A percentile compares a stretch with the other conserved stretches of the same genome.
Evolutionary conservation across 1,139 yeast species (phyloP).

Genomic region (Hansenula sp.): DNA sequence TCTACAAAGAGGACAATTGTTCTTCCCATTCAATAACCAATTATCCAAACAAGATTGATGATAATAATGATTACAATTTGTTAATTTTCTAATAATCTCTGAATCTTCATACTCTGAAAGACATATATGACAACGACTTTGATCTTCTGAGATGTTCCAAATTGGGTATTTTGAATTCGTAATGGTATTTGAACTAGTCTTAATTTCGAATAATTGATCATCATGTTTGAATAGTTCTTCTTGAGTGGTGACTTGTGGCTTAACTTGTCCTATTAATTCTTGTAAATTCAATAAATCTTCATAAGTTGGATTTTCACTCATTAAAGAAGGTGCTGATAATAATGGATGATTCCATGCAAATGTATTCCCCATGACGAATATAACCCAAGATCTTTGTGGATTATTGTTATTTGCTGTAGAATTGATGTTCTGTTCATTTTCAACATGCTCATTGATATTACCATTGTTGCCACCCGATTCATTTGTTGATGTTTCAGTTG

Average conservation of each 20-base stretch:
- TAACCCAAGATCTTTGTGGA: conserved; percentile 40
- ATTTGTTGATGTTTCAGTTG: background rate
- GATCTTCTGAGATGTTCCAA: background rate
- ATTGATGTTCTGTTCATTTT: no score
- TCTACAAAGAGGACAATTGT: conserved; percentile 56
- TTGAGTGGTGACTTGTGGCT: conserved; percentile 38
- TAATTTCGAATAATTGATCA: conserved; percentile 17
- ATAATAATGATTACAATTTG: conserved; percentile 43
- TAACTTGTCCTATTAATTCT: conserved; percentile 40
- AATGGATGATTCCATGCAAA: conserved; percentile 46
- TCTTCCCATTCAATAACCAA: conserved; percentile 52
- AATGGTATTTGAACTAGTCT: background rate
- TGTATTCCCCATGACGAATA: conserved; percentile 46
- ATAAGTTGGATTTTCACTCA: conserved; percentile 45
- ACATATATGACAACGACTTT: conserved; percentile 43
- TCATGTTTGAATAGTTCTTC: conserved; percentile 32
- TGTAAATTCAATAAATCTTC: conserved; percentile 44
- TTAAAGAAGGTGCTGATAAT: conserved; percentile 40
- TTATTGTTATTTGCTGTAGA: background rate
- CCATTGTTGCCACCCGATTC: background rate
- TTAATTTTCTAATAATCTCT: conserved; percentile 41
- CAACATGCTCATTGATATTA: background rate
- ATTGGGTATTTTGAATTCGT: background rate
- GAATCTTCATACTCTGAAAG: conserved; percentile 39
- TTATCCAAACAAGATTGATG: conserved; percentile 52